phyloP scores from a whole-genome alignment of 1,139 yeast species.

The Kurtzmaniella quercitrusa region DNA sequence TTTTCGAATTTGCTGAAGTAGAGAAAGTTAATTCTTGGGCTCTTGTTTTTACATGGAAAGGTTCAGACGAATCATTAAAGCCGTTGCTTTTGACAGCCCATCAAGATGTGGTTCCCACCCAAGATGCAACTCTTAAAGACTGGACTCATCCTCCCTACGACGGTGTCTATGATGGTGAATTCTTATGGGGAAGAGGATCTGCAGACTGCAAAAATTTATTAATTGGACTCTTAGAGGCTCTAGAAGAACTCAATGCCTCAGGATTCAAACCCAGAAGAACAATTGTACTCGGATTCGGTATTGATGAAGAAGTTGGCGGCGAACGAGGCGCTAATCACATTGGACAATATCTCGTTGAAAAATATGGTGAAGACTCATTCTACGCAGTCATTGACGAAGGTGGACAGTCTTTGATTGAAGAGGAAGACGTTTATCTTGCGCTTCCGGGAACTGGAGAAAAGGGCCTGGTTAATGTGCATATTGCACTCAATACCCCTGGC shows the following conservation, averaged over 20 bases:
- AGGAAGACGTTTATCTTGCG: slow-evolving; percentile 44
- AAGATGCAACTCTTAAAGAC: slow-evolving; percentile 25
- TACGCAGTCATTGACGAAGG: slow-evolving; percentile 43
- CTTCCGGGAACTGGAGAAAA: slow-evolving; percentile 48
- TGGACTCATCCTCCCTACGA: slow-evolving; percentile 39
- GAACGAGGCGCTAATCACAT: slow-evolving; percentile 25
- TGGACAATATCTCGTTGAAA: slow-evolving; percentile 20
- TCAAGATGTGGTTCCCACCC: slow-evolving; percentile 44
- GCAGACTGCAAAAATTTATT: slow-evolving; percentile 39
- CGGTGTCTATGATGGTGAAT: slow-evolving; percentile 34
- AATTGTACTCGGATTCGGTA: slow-evolving; percentile 42
- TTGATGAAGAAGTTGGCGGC: slow-evolving; percentile 42
- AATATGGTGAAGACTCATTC: slow-evolving; percentile 34
- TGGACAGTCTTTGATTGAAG: slow-evolving; percentile 26
- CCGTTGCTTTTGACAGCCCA: slow-evolving; percentile 41
- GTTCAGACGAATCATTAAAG: slow-evolving; percentile 19
- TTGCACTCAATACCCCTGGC: slow-evolving; percentile 37
- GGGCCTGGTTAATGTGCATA: slow-evolving; percentile 30
- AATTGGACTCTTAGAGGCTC: slow-evolving; percentile 32
- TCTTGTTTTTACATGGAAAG: slow-evolving; percentile 28
- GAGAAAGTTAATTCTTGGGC: slow-evolving; percentile 25
- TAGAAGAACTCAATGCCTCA: slow-evolving; percentile 27
- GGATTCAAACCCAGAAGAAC: slow-evolving; percentile 36
- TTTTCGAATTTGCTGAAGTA: slow-evolving; percentile 17
- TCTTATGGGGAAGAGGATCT: slow-evolving; percentile 38